These are phyloP conservation scores for Solanum chaucha DNA, from an alignment of 257 asterid genomes.

Conservation along the genomic window DNA sequence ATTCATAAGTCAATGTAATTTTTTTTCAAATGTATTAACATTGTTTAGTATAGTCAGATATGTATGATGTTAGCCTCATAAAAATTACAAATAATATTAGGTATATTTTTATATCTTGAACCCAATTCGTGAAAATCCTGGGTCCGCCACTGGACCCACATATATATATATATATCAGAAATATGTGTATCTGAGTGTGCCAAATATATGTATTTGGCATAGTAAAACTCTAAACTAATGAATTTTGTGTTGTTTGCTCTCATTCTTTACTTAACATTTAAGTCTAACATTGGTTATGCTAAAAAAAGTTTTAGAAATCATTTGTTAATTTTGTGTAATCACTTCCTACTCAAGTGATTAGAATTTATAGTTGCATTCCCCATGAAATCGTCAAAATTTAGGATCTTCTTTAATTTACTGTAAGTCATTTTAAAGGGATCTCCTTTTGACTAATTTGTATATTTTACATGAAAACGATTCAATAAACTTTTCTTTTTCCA, in stretches of 20 bases:
- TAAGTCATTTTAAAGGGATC: slow-evolving; percentile 2
- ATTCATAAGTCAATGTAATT: too few relatives aligned
- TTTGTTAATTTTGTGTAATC: not conserved
- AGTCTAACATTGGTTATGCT: not conserved
- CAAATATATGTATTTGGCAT: not conserved
- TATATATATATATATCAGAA: too few relatives aligned
- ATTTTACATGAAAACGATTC: not conserved
- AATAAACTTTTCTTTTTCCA: not conserved
- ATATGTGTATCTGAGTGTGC: not conserved
- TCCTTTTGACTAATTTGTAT: slow-evolving; percentile 11
- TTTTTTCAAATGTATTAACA: too few relatives aligned
- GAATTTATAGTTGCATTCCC: not conserved
- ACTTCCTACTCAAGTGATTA: not conserved
- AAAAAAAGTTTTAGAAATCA: not conserved
- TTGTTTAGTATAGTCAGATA: too few relatives aligned
- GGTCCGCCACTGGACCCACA: too few relatives aligned
- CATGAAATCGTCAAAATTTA: not conserved
- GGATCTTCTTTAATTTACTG: not conserved
- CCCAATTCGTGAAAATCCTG: too few relatives aligned
- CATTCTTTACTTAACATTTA: not conserved
- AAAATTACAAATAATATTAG: too few relatives aligned
- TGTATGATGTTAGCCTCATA: too few relatives aligned
- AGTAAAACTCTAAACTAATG: not conserved
- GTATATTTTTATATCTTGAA: too few relatives aligned
- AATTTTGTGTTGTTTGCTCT: not conserved